Base-by-base conservation (phyloP, 108 stramenopile species). In the Skeletonema costatum region DNA sequence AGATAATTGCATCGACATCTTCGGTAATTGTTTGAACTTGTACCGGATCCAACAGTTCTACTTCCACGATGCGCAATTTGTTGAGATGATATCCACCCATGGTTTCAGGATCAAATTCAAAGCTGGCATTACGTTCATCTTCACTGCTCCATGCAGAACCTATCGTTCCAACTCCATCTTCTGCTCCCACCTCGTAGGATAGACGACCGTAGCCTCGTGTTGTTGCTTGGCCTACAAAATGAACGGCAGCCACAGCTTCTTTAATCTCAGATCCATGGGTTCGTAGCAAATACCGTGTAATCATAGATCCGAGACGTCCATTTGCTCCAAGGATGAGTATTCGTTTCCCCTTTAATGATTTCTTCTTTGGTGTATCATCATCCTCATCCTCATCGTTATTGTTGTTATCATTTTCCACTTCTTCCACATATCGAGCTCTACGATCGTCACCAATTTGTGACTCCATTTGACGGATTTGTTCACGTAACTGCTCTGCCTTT, bases 101-200 rank as follows among this genome's bases (percentile, higher is more conserved):
- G 1, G 48, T 41, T 14, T 86, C 76, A 17, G 76, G 78, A 48
- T 82, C 63, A 64, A 71, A 95, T 70, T 83, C 68, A 80, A 95
- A 95, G 7, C 73, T 77, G 0, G 94, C 94, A 21, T 73, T 74
- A 10, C 89, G 76, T 5, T 84, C 71, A 64, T 92, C 93, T 50
- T 87, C 88, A 14, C 68, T 68, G 59, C 76, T 79, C 94, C 92
- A 93, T 2, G 88, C 88, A 2, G 93, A 56, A 32, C 89, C 91
- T 42, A 94, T 89, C 13, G 42, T 71, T 7, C 93, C 93, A 0
- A 79, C 50, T 1, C 90, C 89, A 78, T 90, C 89, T 81, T 94
- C 93, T 53, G 93, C 93, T 10, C 93, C 93, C 8, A 94, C 90
- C 76, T 92, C 94, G 69, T 96, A 96, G 48, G 87, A 84, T 32